phyloP scores from a whole-genome alignment of 306 rosid genomes.

The Quercus variabilis region DNA sequence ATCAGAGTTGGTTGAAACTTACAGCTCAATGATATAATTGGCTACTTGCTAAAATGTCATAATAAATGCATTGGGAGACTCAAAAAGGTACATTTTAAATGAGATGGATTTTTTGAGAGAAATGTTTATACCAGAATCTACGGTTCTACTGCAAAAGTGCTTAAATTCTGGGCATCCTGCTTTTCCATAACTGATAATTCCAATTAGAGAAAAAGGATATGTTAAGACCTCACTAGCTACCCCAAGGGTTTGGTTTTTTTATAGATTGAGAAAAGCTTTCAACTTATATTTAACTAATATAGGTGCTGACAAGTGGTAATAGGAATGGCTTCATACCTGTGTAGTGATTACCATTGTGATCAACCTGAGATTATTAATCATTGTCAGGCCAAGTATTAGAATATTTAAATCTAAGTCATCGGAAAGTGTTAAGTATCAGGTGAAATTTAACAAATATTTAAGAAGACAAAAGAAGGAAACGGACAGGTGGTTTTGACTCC shows the following conservation, averaged over 20 bases:
- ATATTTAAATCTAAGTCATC: not conserved
- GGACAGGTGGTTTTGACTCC: conserved; percentile 67
- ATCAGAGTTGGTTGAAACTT: too few species aligned
- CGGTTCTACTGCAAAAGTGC: too few species aligned
- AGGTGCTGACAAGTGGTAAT: not conserved
- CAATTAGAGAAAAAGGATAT: conserved; percentile 25
- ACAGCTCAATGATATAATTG: too few species aligned
- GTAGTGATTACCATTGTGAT: conserved; percentile 41
- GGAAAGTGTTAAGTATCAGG: conserved; percentile 15
- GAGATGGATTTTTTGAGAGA: too few species aligned
- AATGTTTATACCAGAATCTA: too few species aligned
- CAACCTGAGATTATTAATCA: conserved; percentile 56
- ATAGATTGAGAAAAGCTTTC: conserved; percentile 4
- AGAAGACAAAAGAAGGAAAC: conserved; percentile 23
- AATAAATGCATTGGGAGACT: too few species aligned
- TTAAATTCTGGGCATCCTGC: conserved; percentile 42
- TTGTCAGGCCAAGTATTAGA: conserved; percentile 15
- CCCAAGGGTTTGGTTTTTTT: conserved; percentile 11
- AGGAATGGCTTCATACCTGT: conserved; percentile 52
- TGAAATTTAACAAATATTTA: conserved; percentile 8
- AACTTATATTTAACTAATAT: conserved; percentile 5
- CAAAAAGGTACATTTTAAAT: too few species aligned
- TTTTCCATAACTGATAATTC: conserved; percentile 55
- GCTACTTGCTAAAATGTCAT: too few species aligned
- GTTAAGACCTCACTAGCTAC: conserved; percentile 15